These are phyloP conservation scores for Candida sanyiensis DNA, from an alignment of 805 yeast genomes.

Conservation along the genomic window DNA sequence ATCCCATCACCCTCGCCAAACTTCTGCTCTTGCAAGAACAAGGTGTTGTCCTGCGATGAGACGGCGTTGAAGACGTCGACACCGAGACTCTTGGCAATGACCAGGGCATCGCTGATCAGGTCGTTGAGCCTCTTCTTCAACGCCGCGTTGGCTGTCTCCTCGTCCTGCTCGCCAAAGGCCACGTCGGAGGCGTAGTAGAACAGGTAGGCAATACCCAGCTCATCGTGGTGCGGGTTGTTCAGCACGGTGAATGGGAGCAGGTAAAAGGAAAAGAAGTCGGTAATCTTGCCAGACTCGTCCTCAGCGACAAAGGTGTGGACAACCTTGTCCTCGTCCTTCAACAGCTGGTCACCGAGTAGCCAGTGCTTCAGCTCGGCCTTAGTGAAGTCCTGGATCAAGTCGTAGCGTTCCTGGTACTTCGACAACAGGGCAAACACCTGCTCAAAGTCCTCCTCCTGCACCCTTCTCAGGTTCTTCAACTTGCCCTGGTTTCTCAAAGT, in stretches of 20 bases:
- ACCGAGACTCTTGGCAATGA: conserved; percentile 57
- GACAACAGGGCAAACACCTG: conserved; percentile 54
- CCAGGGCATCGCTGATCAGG: conserved; percentile 68
- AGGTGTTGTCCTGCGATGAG: conserved; percentile 82
- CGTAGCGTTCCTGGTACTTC: conserved; percentile 63
- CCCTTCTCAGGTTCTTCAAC: conserved; percentile 44
- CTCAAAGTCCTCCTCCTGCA: conserved; percentile 56
- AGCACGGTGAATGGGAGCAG: conserved; percentile 83
- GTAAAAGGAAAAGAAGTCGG: conserved; percentile 89
- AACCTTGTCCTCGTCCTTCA: conserved; percentile 40
- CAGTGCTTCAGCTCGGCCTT: conserved; percentile 76
- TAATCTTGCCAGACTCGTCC: conserved; percentile 48
- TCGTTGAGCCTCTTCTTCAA: conserved; percentile 54
- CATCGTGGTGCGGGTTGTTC: conserved; percentile 53
- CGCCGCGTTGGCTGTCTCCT: conserved; percentile 34
- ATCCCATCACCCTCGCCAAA: conserved; percentile 94
- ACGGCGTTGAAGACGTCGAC: conserved; percentile 94
- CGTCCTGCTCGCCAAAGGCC: conserved; percentile 38
- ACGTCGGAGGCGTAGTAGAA: conserved; percentile 83
- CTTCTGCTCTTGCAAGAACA: conserved; percentile 74
- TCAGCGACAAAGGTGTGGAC: conserved; percentile 75
- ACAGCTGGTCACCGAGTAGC: conserved; percentile 51
- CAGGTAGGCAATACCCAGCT: conserved; percentile 79
- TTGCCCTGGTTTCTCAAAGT: conserved; percentile 50
- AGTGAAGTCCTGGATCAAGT: conserved; percentile 61